phyloP scores from a whole-genome alignment of 192 early-diverging fungal genomes.

The Gamsiella multidivaricata region DNA sequence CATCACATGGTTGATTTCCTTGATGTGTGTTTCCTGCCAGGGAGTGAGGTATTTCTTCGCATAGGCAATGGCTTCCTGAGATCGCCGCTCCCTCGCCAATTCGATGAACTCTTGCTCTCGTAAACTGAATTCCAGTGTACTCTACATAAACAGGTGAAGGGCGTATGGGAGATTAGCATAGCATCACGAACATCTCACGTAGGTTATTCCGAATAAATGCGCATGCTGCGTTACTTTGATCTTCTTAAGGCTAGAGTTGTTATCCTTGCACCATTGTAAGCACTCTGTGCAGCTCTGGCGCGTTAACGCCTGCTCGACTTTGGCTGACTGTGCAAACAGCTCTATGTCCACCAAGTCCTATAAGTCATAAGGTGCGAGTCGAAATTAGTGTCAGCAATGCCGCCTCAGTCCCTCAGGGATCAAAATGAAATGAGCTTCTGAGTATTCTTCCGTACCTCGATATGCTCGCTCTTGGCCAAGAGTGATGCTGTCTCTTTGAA shows the following conservation, averaged over 20 bases:
- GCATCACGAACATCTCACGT: neutral
- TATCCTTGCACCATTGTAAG: constrained; percentile 95
- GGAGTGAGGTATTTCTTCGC: constrained; percentile 84
- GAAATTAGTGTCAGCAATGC: neutral
- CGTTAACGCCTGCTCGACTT: constrained; percentile 83
- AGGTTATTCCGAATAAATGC: no score
- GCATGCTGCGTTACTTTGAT: no score
- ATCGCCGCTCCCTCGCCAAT: constrained; percentile 72
- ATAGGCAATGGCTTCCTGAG: constrained; percentile 84
- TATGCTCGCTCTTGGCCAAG: constrained; percentile 68
- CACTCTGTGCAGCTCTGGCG: constrained; percentile 86
- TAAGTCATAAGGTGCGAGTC: neutral
- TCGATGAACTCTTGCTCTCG: constrained; percentile 96
- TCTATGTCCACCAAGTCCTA: constrained; percentile 91
- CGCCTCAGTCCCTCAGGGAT: no score
- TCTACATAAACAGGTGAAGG: constrained; percentile 60
- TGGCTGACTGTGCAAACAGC: constrained; percentile 84
- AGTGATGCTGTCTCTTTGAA: constrained; percentile 78
- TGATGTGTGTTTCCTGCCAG: constrained; percentile 80
- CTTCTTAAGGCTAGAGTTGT: constrained; percentile 88
- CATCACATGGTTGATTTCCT: constrained; percentile 91
- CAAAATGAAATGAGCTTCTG: no score
- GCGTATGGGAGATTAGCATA: neutral
- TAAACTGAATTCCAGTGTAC: constrained; percentile 96
- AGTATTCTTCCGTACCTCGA: constrained; percentile 80